phyloP scores from a whole-genome alignment of 139 green algal genomes.

The Micromonas commoda region DNA sequence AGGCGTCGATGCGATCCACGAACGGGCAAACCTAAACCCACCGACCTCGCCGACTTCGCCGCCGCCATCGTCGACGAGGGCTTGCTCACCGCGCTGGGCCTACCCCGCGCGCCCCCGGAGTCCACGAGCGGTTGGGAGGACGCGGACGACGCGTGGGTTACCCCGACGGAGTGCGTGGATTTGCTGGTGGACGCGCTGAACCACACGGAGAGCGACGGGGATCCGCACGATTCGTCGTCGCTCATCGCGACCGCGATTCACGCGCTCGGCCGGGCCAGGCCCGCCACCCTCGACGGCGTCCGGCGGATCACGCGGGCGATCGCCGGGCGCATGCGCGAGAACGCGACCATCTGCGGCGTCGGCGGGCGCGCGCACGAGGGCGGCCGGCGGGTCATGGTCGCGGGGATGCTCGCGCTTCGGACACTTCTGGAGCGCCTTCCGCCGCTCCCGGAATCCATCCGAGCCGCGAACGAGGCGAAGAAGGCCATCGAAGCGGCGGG shows the following conservation, averaged over 20 bases:
- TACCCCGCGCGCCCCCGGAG: too few relatives aligned
- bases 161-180: neutral
- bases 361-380: neutral
- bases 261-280: neutral
- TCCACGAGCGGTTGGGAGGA: neutral
- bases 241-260: neutral
- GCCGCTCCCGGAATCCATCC: neutral
- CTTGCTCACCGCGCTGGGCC: neutral
- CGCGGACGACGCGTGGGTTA: neutral
- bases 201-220: neutral
- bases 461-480: neutral
- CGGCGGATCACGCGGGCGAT: neutral
- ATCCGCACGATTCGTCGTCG: neutral
- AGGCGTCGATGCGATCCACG: neutral
- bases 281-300: neutral
- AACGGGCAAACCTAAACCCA: slow-evolving; percentile 6
- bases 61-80: slow-evolving; percentile 1
- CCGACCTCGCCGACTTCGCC: neutral
- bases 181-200: neutral
- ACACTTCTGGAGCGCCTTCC: neutral
- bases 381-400: neutral
- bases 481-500: neutral
- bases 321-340: neutral
- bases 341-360: neutral
- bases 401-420: neutral